These are phyloP conservation scores for Pyrus communis DNA, from an alignment of 306 rosid species.

Conservation along the genomic window DNA sequence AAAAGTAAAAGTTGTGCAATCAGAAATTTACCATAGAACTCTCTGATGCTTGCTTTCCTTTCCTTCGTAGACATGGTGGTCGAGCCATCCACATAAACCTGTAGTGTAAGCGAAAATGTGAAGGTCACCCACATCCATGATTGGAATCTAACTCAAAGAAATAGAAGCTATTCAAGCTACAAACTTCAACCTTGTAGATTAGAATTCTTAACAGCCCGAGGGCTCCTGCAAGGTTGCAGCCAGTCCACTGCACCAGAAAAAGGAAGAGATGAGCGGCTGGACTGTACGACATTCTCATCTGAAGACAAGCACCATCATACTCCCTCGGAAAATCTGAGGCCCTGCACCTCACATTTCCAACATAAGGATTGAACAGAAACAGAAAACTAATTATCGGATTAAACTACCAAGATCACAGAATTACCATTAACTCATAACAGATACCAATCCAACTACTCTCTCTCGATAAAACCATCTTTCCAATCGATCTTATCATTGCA, in stretches of 20 bases:
- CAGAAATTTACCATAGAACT: conserved; percentile 68
- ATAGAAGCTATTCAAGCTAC: neutral
- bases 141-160: conserved; percentile 9
- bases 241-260: conserved; percentile 92
- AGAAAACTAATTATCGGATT: neutral
- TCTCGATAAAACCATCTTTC: neutral
- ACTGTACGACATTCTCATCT: conserved; percentile 98
- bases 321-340: conserved; percentile 84
- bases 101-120: conserved; percentile 16
- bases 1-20: neutral
- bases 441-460: neutral
- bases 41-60: conserved; percentile 89
- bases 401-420: neutral
- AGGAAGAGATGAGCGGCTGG: conserved; percentile 92
- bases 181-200: conserved; percentile 67
- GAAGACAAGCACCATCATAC: conserved; percentile 93
- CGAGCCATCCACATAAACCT: conserved; percentile 96
- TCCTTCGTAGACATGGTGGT: conserved; percentile 96
- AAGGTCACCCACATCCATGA: conserved; percentile 15
- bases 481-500: neutral
- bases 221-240: conserved; percentile 88
- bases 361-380: neutral
- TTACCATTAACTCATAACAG: neutral
- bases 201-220: conserved; percentile 86
- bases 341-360: conserved; percentile 37